Evolutionary conservation across 306 rosid genomes (phyloP), one percentile per base, ranked within the genome.

Genomic region (Spatholobus suberectus): DNA sequence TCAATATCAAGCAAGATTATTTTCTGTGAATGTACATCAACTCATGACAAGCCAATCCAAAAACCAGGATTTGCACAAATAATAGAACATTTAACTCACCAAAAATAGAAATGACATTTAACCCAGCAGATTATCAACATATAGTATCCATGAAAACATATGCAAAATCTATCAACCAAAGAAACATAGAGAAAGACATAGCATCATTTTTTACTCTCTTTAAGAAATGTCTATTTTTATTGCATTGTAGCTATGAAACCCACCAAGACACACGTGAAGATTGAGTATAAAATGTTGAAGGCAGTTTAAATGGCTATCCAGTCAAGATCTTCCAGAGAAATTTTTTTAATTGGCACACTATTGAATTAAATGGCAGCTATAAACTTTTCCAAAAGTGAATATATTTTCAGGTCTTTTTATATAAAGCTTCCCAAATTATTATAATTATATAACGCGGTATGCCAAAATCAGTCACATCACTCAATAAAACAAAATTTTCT

Each of bases 381-480:
- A 7, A 34, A 8, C 5, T 3, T 65, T 65, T 65, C 24, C 7
- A 63, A 62, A 63, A 32, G 13, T 63, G 44, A 34, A 63, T 8
- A 62, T 15, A 32, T 63, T 32, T 66, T 37, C 72, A n/a, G 17
- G 47, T 8, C 12, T 1, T 35, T 37, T 9, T 8, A 8, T 10
- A 34, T 37, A 35, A 27, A 4, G 49, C n/a, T 66, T 18, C 6
- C 29, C 2, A 20, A 35, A 65, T n/a, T 65, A 65, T 58, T 5
- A 67, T 61, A 5, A 61, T 27, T 37, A 37, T 37, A 34, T 10
- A 54, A 7, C 0, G 61, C 0, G 14, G 24, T 10, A 37, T 9
- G 71, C 46, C 71, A 34, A 66, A 35, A 67, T 1, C 49, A 67
- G 20, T 67, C 73, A 67, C 49, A 20, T 67, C 73, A 18, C 51